Evolutionary conservation across 192 early-diverging fungal genomes (phyloP).

Genomic region (Backusella parvicylindrica): DNA sequence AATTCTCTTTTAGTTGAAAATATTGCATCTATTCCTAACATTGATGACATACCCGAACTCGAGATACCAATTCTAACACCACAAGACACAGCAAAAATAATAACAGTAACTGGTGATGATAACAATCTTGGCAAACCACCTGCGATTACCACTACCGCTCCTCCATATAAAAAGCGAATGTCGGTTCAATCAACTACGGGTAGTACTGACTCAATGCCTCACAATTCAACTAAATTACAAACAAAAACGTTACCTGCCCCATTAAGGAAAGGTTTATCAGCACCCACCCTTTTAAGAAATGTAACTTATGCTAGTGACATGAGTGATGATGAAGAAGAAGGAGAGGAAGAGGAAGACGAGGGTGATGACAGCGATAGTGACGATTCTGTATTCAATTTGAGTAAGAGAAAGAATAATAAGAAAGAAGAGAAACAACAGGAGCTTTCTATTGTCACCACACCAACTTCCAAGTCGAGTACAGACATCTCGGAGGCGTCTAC

Average conservation of each 20-base stretch:
- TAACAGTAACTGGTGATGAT: background rate
- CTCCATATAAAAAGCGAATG: background rate
- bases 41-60: background rate
- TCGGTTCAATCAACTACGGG: background rate
- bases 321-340: background rate
- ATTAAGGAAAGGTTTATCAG: background rate
- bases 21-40: background rate
- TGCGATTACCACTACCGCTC: background rate
- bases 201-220: background rate
- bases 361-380: background rate
- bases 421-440: background rate
- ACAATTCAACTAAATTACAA: background rate
- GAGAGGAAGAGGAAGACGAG: background rate
- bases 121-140: background rate
- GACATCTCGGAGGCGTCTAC: background rate
- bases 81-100: background rate
- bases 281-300: background rate
- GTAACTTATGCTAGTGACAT: constrained; percentile 15
- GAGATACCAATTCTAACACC: background rate
- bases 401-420: background rate
- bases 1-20: background rate
- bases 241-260: background rate
- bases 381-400: background rate
- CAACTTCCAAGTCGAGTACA: constrained; percentile 2
- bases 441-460: background rate